Percentiles rank a stretch among this genome's conserved stretches.
Conservation (phyloP, 768 basidiomycete species). For the Termitomyces sp. region DNA sequence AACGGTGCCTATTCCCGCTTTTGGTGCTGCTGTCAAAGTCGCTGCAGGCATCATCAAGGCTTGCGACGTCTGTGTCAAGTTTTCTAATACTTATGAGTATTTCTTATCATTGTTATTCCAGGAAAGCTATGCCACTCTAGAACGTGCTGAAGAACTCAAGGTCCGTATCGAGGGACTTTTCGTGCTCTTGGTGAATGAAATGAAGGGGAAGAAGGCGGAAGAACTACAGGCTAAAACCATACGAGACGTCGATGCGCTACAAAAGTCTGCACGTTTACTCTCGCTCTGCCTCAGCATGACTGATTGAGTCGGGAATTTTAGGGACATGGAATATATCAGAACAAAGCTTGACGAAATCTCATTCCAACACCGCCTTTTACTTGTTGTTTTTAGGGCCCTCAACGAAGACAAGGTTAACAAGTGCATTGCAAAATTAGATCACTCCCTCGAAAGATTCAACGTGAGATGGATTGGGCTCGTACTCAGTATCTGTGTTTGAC, state of each 20-base stretch:
- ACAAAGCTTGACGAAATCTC: conserved; percentile 8
- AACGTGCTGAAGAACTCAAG: conserved; percentile 12
- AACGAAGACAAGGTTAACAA: conserved; percentile 13
- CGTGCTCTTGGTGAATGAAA: conserved; percentile 4
- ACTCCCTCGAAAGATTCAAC: conserved; percentile 7
- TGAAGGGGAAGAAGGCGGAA: conserved; percentile 11
- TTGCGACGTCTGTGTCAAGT: conserved; percentile 5
- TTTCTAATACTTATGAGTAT: background rate
- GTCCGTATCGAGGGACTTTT: conserved; percentile 6
- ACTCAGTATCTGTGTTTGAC: background rate
- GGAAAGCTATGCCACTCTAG: conserved; percentile 7
- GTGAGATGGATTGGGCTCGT: background rate
- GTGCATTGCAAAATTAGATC: conserved; percentile 5
- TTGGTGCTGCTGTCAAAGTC: conserved; percentile 2
- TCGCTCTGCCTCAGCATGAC: background rate
- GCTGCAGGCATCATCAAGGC: conserved; percentile 7
- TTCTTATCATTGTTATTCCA: background rate
- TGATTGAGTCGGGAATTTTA: background rate
- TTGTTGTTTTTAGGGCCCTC: conserved; percentile 3
- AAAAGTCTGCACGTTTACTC: background rate
- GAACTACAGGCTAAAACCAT: conserved; percentile 2
- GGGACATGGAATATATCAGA: conserved; percentile 5
- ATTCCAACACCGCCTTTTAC: background rate
- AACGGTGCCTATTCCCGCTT: conserved; percentile 9
- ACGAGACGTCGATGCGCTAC: background rate